Evolutionary conservation across 306 rosid genomes (phyloP).

Genomic region (Lathyrus aphaca): DNA sequence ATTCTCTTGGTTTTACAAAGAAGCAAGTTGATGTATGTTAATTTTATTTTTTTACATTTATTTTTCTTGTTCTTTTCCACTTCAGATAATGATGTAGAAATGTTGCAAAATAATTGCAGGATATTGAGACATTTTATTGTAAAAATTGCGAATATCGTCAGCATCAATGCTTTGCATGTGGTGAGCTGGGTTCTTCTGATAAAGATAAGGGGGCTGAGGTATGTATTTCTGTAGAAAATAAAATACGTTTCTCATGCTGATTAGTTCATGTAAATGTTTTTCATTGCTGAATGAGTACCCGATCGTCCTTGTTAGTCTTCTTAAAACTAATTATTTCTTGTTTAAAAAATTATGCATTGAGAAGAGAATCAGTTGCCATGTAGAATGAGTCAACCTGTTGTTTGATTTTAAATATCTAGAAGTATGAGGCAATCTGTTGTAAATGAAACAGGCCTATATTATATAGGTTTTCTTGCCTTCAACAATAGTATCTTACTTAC

Average conservation of each 20-base stretch:
- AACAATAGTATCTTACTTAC: not conserved
- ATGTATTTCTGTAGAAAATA: constrained; percentile 53
- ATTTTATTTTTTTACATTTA: constrained; percentile 27
- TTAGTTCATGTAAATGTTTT: not conserved
- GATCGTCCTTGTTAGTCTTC: constrained; percentile 4
- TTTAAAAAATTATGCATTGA: constrained; percentile 8
- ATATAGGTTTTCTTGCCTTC: not conserved
- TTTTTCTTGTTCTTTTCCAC: constrained; percentile 21
- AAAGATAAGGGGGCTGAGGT: constrained; percentile 76
- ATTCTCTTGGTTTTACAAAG: constrained; percentile 67
- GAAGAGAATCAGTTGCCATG: not conserved
- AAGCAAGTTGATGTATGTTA: constrained; percentile 73
- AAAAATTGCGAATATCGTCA: constrained; percentile 69
- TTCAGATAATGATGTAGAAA: constrained; percentile 21
- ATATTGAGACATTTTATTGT: constrained; percentile 58
- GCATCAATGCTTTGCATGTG: constrained; percentile 92
- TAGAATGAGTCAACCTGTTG: constrained; percentile 21
- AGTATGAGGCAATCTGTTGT: constrained; percentile 24
- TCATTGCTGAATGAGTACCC: not conserved
- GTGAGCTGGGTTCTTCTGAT: constrained; percentile 81
- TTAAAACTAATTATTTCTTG: constrained; percentile 2
- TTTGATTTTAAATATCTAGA: not conserved
- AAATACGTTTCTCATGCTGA: constrained; percentile 15
- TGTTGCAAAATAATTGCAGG: constrained; percentile 53
- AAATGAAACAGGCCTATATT: not conserved